A percentile compares a stretch with the other conserved stretches of the same genome.
phyloP scores from a whole-genome alignment of 495 filamentous ascomycete species.

The Amorphotheca resinae region DNA sequence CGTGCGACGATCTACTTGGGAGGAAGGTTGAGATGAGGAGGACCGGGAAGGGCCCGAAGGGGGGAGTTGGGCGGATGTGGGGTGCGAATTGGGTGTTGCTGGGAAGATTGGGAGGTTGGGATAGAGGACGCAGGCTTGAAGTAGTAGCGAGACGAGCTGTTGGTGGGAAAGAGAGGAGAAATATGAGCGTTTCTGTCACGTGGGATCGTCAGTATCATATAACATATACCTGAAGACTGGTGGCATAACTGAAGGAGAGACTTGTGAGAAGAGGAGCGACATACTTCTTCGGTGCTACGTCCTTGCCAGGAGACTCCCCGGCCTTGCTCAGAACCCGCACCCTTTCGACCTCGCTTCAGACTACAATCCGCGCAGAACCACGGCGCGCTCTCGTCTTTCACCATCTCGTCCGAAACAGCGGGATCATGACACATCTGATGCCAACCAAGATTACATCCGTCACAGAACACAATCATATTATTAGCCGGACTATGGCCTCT shows the following conservation, averaged over 20 bases:
- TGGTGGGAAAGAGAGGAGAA: slow-evolving; percentile 29
- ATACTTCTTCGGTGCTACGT: slow-evolving; percentile 30
- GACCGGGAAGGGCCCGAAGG: slow-evolving; percentile 9
- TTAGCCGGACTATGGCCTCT: slow-evolving; percentile 58
- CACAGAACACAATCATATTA: slow-evolving; percentile 93
- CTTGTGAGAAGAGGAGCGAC: slow-evolving; percentile 6
- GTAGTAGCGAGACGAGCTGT: slow-evolving; percentile 33
- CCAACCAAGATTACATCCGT: slow-evolving; percentile 78
- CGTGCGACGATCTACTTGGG: slow-evolving; percentile 29
- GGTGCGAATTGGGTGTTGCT: slow-evolving; percentile 22
- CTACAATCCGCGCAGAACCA: slow-evolving; percentile 72
- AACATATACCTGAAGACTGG: too few species aligned
- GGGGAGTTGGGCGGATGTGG: slow-evolving; percentile 19
- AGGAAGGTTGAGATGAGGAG: slow-evolving; percentile 13
- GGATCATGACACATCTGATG: slow-evolving; percentile 90
- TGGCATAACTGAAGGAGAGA: neutral
- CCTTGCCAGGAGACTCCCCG: slow-evolving; percentile 32
- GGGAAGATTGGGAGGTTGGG: slow-evolving; percentile 30
- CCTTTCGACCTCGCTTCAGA: slow-evolving; percentile 21
- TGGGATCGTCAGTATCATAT: neutral
- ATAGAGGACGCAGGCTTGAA: slow-evolving; percentile 29
- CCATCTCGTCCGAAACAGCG: slow-evolving; percentile 55
- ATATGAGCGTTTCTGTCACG: slow-evolving; percentile 34
- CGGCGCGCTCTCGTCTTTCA: slow-evolving; percentile 43
- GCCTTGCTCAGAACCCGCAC: slow-evolving; percentile 7